Evolutionary conservation across 257 asterid genomes (phyloP), one percentile per base, ranked within the genome.

Genomic region (Mitragyna speciosa): DNA sequence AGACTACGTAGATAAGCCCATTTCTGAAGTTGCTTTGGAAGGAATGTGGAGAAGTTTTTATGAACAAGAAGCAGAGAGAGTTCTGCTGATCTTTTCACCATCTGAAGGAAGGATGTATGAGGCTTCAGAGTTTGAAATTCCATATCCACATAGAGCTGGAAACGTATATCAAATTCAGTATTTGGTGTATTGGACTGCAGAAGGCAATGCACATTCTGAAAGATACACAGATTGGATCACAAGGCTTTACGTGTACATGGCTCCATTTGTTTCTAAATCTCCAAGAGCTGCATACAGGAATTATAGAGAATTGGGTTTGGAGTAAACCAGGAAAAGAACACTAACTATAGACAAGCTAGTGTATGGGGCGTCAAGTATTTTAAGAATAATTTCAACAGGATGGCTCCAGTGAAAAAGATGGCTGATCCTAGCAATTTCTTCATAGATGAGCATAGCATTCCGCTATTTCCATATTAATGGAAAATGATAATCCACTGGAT

Each of bases 251-350:
- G 63, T 59, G 7, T 84, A 86, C 24, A 73, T 88, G 63, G 30
- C 86, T 78, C 85, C 85, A 4, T 88, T 72, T 58, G 89, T 84
- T 49, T 84, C 89, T n/a, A 77, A 80, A 80, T 78, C 81, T 41
- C 89, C 91, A 1, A 78, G 91, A 72, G 70, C 77, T 59, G 84
- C 87, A 6, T 86, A 86, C 72, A 26, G 72, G n/a, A 84, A 88
- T 69, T 82, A 88, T 68, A 86, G 87, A 59, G 91, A 86, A 66
- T 83, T 88, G 84, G 91, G 86, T 78, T 73, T 88, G 87, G 91
- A 66, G 70, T 82, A 3, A 80, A 84, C 45, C 78, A 73, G 65
- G 79, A 70, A 22, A 79, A 81, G 39, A 82, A 72, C 47, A 80
- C 89, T 19, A 80, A 85, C 74, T 89, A 82, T 67, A 80, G 8